Conservation (phyloP, 2,329 filamentous ascomycete genomes). For the Neoarthrinium moseri region DNA sequence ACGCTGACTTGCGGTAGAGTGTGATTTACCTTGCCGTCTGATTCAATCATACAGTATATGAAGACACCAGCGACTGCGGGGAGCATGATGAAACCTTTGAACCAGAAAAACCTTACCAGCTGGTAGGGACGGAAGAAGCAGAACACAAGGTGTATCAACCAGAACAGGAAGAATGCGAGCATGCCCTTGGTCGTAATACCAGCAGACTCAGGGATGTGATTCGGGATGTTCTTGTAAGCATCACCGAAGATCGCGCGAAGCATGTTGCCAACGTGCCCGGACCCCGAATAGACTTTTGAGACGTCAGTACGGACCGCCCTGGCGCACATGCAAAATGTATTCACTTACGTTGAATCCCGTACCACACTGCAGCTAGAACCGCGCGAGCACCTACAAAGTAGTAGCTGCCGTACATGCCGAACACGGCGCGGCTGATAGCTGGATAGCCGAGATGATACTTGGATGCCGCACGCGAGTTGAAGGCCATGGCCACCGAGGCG, state of each 20-base stretch:
- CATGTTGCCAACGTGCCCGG: conserved; percentile 8
- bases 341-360: conserved; percentile 4
- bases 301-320: conserved; percentile 12
- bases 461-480: conserved; percentile 40
- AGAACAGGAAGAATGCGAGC: conserved; percentile 35
- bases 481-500: conserved; percentile 39
- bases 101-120: conserved; percentile 41
- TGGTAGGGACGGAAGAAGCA: conserved; percentile 42
- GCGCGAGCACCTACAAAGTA: conserved; percentile 39
- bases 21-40: neutral
- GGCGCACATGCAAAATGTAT: conserved; percentile 32
- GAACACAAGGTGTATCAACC: conserved; percentile 38
- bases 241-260: conserved; percentile 30
- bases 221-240: conserved; percentile 33
- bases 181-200: conserved; percentile 38
- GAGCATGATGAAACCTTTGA: conserved; percentile 38
- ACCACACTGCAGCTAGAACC: conserved; percentile 34
- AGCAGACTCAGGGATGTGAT: conserved; percentile 32
- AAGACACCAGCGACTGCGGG: conserved; percentile 24
- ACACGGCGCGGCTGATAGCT: conserved; percentile 33
- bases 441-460: conserved; percentile 43
- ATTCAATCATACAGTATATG: conserved; percentile 8
- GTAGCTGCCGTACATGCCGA: conserved; percentile 40
- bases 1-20: neutral
- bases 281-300: conserved; percentile 8